These are phyloP conservation scores for Cladosporium sp. DNA, from an alignment of 2,329 filamentous ascomycete genomes.

Conservation along the genomic window DNA sequence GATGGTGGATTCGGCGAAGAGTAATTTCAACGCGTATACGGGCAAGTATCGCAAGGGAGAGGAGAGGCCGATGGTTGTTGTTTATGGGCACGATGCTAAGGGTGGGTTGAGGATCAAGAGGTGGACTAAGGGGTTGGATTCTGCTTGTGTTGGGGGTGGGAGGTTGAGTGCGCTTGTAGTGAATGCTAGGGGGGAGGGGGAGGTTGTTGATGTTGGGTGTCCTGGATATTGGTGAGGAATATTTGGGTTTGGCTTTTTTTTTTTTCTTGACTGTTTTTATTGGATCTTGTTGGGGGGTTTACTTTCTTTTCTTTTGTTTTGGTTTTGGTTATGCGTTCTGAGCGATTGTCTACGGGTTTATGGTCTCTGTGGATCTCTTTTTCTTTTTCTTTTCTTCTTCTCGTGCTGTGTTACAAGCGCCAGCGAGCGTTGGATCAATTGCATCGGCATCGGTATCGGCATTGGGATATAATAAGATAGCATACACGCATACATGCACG, in stretches of 20 bases:
- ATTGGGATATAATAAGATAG: too few species aligned
- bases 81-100: conserved; percentile 85
- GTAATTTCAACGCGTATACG: not conserved
- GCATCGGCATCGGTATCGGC: too few species aligned
- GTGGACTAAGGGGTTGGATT: conserved; percentile 82
- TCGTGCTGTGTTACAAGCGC: too few species aligned
- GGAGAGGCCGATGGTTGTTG: conserved; percentile 56
- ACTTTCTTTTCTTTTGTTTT: too few species aligned
- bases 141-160: conserved; percentile 71
- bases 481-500: too few species aligned
- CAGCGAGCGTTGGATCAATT: too few species aligned
- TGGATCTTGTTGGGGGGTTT: too few species aligned
- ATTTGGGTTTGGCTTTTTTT: not conserved
- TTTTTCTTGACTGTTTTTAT: not conserved
- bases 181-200: conserved; percentile 44
- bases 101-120: conserved; percentile 60
- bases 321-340: too few species aligned
- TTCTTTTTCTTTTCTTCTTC: too few species aligned
- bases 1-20: not conserved
- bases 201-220: conserved; percentile 38
- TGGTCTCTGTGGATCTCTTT: too few species aligned
- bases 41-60: conserved; percentile 27
- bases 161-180: conserved; percentile 74
- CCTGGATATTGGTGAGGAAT: conserved; percentile 29
- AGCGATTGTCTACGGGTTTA: too few species aligned